A percentile compares a stretch with the other conserved stretches of the same genome.
Conservation (phyloP, 805 yeast genomes). For the Starmera dryadoides region DNA sequence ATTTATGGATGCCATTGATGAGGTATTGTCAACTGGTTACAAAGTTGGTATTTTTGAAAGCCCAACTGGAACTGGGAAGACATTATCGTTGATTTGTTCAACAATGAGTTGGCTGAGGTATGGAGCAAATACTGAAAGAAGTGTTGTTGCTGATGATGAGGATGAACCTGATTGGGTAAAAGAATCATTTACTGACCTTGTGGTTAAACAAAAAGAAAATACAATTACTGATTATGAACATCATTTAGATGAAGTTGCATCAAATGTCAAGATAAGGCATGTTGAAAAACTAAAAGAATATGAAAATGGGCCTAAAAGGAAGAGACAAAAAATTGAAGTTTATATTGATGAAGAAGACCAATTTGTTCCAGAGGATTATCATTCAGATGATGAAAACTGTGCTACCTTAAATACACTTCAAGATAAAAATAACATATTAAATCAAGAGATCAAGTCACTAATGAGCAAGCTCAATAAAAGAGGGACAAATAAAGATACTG, state of each 20-base stretch:
- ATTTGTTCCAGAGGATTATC: slow-evolving; percentile 31
- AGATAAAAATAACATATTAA: slow-evolving; percentile 26
- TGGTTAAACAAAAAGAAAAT: slow-evolving; percentile 16
- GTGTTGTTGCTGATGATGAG: slow-evolving; percentile 25
- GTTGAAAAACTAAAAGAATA: slow-evolving; percentile 7
- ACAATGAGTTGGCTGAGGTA: slow-evolving; percentile 76
- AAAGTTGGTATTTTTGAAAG: slow-evolving; percentile 83
- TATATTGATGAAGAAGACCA: slow-evolving; percentile 31
- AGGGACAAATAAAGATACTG: slow-evolving; percentile 7
- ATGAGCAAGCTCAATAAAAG: slow-evolving; percentile 32
- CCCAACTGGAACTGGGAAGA: slow-evolving; percentile 95
- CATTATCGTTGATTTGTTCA: slow-evolving; percentile 79
- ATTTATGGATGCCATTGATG: slow-evolving; percentile 71
- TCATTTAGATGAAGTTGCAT: slow-evolving; percentile 23
- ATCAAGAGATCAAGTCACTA: slow-evolving; percentile 41
- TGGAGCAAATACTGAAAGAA: slow-evolving; percentile 24
- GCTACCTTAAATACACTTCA: slow-evolving; percentile 5
- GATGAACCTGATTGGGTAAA: slow-evolving; percentile 71
- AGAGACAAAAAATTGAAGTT: slow-evolving; percentile 18
- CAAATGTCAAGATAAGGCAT: slow-evolving; percentile 6
- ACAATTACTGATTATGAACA: slow-evolving; percentile 27
- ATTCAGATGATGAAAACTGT: slow-evolving; percentile 21
- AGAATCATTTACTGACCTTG: slow-evolving; percentile 26
- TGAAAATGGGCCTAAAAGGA: slow-evolving; percentile 3
- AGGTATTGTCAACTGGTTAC: slow-evolving; percentile 42